Percentiles rank a stretch among this genome's conserved stretches.
Conservation (phyloP, 2,329 filamentous ascomycete species). For the Sporothrix schenckii region DNA sequence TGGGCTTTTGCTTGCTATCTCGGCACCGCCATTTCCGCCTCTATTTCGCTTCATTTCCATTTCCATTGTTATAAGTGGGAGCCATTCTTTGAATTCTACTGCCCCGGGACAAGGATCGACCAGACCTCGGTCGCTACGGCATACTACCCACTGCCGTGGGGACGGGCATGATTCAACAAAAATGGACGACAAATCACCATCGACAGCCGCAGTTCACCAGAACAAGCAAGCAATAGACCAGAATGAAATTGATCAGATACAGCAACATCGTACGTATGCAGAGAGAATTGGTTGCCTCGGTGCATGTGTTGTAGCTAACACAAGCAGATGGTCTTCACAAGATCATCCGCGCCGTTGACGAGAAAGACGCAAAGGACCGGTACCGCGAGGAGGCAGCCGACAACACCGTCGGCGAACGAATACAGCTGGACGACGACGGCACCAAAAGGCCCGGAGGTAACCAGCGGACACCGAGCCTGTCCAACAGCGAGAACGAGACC, state of each 20-base stretch:
- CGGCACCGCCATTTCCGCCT: background rate
- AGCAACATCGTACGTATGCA: constrained; percentile 24
- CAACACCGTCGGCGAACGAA: constrained; percentile 27
- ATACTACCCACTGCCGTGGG: background rate
- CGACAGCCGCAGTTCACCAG: constrained; percentile 16
- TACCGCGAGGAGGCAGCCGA: constrained; percentile 35
- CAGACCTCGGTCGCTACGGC: too few relatives aligned
- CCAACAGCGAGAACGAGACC: constrained; percentile 40
- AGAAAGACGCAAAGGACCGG: constrained; percentile 31
- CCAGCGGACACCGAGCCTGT: constrained; percentile 14
- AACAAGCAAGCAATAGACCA: background rate
- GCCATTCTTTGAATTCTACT: background rate
- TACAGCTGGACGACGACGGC: background rate
- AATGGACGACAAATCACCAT: constrained; percentile 24
- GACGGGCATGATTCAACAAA: constrained; percentile 1
- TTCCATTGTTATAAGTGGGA: background rate
- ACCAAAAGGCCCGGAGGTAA: background rate
- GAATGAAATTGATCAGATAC: background rate
- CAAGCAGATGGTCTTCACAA: constrained; percentile 28
- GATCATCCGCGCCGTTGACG: constrained; percentile 31
- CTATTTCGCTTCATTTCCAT: background rate
- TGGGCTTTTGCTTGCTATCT: background rate
- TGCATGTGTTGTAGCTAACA: background rate
- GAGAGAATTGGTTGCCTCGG: background rate
- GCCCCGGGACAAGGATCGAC: too few relatives aligned